Conservation (phyloP, 2,329 filamentous ascomycete species). For the Neophaeococcomyces aloes region DNA sequence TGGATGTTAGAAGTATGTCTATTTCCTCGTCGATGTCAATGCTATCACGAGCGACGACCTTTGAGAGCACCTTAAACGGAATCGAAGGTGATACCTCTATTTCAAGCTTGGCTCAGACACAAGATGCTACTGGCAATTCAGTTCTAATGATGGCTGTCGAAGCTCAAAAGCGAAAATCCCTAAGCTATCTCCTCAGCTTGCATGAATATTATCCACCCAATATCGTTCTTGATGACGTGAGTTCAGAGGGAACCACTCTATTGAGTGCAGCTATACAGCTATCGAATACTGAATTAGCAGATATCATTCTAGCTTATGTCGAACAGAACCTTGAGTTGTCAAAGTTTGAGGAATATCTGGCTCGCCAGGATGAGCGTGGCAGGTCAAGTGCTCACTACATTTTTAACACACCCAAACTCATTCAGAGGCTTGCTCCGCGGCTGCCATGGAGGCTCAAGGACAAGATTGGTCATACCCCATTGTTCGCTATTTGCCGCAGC, state of each 20-base stretch:
- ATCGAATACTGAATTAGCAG: conserved; percentile 62
- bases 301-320: conserved; percentile 63
- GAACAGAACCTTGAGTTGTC: conserved; percentile 46
- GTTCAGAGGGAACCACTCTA: conserved; percentile 81
- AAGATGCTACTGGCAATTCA: conserved; percentile 64
- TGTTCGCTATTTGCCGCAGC: conserved; percentile 88
- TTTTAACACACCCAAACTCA: conserved; percentile 78
- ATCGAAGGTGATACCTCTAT: conserved; percentile 81
- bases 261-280: conserved; percentile 84
- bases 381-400: conserved; percentile 91
- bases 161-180: conserved; percentile 56
- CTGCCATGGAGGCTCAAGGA: conserved; percentile 86
- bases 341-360: conserved; percentile 57
- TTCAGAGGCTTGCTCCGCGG: conserved; percentile 62
- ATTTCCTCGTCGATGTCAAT: conserved; percentile 76
- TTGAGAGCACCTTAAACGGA: conserved; percentile 61
- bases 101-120: conserved; percentile 48
- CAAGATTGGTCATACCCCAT: conserved; percentile 93
- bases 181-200: conserved; percentile 70
- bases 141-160: conserved; percentile 79
- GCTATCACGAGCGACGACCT: conserved; percentile 65
- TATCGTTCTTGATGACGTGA: conserved; percentile 68
- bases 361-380: conserved; percentile 69
- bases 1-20: conserved; percentile 83
- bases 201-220: conserved; percentile 62